phyloP scores from a whole-genome alignment of 257 asterid genomes.

The Lycium ferocissimum region DNA sequence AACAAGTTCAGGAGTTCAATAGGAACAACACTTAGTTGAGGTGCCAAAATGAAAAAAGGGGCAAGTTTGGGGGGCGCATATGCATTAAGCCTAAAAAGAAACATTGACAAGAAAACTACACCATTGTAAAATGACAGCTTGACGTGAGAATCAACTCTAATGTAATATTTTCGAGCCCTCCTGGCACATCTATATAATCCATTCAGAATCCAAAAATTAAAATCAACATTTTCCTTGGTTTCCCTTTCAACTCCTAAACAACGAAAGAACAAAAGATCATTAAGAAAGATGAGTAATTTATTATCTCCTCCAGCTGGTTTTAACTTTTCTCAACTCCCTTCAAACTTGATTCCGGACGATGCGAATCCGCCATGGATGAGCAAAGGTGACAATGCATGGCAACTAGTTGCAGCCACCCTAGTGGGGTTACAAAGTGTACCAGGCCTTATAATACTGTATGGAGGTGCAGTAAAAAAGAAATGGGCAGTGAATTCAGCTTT shows the following conservation, averaged over 20 bases:
- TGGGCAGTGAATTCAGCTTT: slow-evolving; percentile 83
- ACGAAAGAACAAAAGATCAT: not conserved
- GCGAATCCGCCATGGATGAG: slow-evolving; percentile 64
- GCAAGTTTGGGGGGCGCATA: too few relatives aligned
- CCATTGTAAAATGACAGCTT: slow-evolving; percentile 40
- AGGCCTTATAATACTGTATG: slow-evolving; percentile 67
- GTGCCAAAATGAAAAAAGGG: too few relatives aligned
- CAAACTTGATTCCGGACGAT: slow-evolving; percentile 35
- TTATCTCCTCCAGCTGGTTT: slow-evolving; percentile 8
- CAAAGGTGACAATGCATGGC: slow-evolving; percentile 82
- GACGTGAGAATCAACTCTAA: slow-evolving; percentile 51
- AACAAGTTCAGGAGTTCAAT: too few relatives aligned
- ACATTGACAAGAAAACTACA: slow-evolving; percentile 32
- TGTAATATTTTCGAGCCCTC: not conserved
- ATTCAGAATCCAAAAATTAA: not conserved
- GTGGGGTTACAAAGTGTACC: slow-evolving; percentile 74
- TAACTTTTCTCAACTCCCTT: slow-evolving; percentile 37
- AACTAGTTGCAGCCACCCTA: slow-evolving; percentile 63
- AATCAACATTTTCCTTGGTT: not conserved
- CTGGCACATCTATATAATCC: slow-evolving; percentile 26
- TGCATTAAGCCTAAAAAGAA: too few relatives aligned
- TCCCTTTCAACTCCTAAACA: not conserved
- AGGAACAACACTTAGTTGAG: too few relatives aligned
- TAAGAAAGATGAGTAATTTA: slow-evolving; percentile 10
- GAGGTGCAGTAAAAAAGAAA: slow-evolving; percentile 73